Evolutionary conservation across 2,329 filamentous ascomycete genomes (phyloP).

Genomic region (Lasiodiplodia hormozganensis): DNA sequence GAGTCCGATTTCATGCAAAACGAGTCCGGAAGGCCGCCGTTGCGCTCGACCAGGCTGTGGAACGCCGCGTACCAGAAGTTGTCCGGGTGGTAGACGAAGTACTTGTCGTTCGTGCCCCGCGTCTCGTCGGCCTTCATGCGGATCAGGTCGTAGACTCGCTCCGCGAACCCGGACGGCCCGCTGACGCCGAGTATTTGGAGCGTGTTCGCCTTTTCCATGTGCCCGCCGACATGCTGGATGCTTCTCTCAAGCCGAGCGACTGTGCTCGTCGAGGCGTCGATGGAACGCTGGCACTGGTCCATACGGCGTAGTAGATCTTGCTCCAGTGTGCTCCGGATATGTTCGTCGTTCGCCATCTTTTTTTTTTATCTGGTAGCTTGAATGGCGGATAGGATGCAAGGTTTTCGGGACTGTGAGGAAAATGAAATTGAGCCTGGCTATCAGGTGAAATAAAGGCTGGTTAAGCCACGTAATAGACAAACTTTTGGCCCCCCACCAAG

Average conservation of each 20-base stretch:
- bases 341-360: background rate
- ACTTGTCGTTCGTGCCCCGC: constrained; percentile 37
- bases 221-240: background rate
- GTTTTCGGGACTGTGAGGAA: background rate
- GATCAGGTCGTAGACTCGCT: background rate
- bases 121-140: background rate
- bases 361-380: background rate
- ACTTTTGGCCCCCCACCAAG: background rate
- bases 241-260: background rate
- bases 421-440: too few relatives aligned
- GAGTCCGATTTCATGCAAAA: constrained; percentile 52
- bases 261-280: background rate
- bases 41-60: constrained; percentile 46
- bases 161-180: background rate
- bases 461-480: background rate
- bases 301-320: background rate
- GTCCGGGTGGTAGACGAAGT: constrained; percentile 53
- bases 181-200: background rate
- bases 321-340: background rate
- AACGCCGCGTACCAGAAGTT: constrained; percentile 53
- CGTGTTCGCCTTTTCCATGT: background rate
- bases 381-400: background rate
- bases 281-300: background rate
- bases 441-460: background rate
- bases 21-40: constrained; percentile 43